phyloP scores from a whole-genome alignment of 1,284 basidiomycete species.

The Golubevia sp. region DNA sequence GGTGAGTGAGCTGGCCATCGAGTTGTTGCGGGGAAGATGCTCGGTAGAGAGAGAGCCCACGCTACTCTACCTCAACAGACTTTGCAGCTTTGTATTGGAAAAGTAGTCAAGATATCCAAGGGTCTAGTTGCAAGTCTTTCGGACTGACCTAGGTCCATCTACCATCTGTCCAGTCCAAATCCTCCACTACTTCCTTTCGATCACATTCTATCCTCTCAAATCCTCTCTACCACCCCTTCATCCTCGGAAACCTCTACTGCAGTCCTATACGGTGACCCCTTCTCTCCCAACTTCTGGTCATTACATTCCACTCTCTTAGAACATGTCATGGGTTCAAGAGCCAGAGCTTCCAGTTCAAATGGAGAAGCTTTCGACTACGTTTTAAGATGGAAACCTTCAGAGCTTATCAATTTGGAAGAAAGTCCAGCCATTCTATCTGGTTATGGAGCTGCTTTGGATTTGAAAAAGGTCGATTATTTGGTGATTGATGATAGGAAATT shows the following conservation, averaged over 20 bases:
- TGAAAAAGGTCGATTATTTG: conserved; percentile 61
- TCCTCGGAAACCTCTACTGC: conserved; percentile 7
- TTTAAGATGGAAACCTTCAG: conserved; percentile 44
- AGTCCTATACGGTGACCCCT: conserved; percentile 47
- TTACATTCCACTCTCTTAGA: conserved; percentile 30
- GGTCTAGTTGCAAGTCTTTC: neutral
- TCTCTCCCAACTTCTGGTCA: conserved; percentile 29
- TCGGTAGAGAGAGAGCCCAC: conserved; percentile 1
- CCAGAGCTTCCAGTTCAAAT: neutral
- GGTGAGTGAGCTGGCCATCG: neutral
- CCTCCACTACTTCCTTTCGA: conserved; percentile 18
- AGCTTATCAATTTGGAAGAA: neutral
- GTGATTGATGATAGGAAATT: conserved; percentile 56
- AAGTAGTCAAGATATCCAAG: neutral
- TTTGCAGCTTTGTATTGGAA: conserved; percentile 1
- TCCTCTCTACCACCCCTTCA: neutral
- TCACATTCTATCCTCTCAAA: conserved; percentile 15
- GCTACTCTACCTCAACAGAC: neutral
- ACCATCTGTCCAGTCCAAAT: conserved; percentile 34
- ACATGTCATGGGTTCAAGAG: conserved; percentile 7
- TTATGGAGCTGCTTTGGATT: conserved; percentile 48
- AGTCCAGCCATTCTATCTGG: conserved; percentile 22
- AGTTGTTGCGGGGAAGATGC: neutral
- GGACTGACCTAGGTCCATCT: conserved; percentile 58
- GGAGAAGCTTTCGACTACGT: conserved; percentile 23